These are phyloP conservation scores for Pseudofabraea citricarpa DNA, from an alignment of 2,329 filamentous ascomycete species.

Conservation along the genomic window DNA sequence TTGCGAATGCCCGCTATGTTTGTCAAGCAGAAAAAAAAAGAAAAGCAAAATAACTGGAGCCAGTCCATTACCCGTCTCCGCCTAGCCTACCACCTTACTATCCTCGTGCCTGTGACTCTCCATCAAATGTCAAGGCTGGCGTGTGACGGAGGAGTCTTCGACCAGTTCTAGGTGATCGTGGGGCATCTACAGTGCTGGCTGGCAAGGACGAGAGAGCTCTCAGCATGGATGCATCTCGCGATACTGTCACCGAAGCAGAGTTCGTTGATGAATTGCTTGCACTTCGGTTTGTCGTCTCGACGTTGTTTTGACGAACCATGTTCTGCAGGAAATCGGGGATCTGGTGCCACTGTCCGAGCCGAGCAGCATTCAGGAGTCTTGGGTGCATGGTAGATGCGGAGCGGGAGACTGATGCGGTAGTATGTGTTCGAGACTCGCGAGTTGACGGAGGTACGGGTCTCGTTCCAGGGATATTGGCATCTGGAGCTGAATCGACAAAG, in stretches of 20 bases:
- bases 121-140: no score
- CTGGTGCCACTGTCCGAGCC: conserved; percentile 51
- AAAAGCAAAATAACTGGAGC: no score
- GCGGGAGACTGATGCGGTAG: conserved; percentile 19
- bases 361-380: conserved; percentile 49
- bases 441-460: conserved; percentile 26
- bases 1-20: no score
- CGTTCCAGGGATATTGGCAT: conserved; percentile 28
- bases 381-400: conserved; percentile 34
- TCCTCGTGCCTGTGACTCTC: no score
- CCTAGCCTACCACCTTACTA: no score
- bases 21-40: no score
- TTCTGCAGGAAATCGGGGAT: conserved; percentile 52
- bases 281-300: neutral
- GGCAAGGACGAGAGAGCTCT: neutral
- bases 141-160: no score
- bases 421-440: no score
- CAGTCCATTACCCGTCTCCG: no score
- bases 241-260: neutral
- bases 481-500: conserved; percentile 15
- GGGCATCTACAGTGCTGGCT: neutral
- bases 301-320: conserved; percentile 37
- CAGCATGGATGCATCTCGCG: neutral
- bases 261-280: neutral
- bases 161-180: neutral